Evolutionary conservation across 2,329 filamentous ascomycete species (phyloP), one percentile per base, ranked within the genome.

Genomic region (Calonectria pauciramosa): DNA sequence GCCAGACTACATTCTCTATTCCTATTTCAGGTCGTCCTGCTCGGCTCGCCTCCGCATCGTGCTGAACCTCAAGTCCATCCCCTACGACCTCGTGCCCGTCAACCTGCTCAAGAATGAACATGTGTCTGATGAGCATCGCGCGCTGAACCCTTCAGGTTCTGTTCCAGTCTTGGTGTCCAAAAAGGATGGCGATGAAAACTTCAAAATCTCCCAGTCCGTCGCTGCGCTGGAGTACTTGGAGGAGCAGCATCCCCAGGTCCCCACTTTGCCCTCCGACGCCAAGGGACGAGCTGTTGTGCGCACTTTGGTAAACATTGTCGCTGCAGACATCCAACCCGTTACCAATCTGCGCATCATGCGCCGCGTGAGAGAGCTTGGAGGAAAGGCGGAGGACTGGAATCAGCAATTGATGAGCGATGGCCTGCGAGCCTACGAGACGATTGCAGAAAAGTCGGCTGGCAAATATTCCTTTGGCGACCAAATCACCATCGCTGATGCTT

Each of bases 181-280:
- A 8, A 71, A 82, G 2, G 74, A 79, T 2, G 70, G 78, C 0
- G 78, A 77, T 4, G 76, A 76, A 0, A 77, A 80, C 26, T 84
- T 90, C 49, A 84, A 83, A n/a, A 87, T 90, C 36, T 88, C 87
- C 6, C 91, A 92, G 79, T 92, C 90, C 6, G 81, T 92, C 44
- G 89, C 92, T 2, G 91, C 91, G 0, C 85, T 93, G 4, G 91
- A 93, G 79, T 93, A 90, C 75, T 86, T 93, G 3, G 91, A 93
- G 63, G 91, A 93, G 76, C 82, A 83, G 2, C 87, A 88, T 54
- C 87, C 89, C 0, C 78, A 85, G 0, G 73, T 81, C 0, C 77
- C 84, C 0, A 85, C 92, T 1, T 86, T 93, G 0, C 91, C 91
- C 0, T 82, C 84, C 0, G 82, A 89, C 32, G 82, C 85, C 0